Conservation (phyloP, 2,329 filamentous ascomycete genomes). For the Magnaporthiopsis rhizophila region DNA sequence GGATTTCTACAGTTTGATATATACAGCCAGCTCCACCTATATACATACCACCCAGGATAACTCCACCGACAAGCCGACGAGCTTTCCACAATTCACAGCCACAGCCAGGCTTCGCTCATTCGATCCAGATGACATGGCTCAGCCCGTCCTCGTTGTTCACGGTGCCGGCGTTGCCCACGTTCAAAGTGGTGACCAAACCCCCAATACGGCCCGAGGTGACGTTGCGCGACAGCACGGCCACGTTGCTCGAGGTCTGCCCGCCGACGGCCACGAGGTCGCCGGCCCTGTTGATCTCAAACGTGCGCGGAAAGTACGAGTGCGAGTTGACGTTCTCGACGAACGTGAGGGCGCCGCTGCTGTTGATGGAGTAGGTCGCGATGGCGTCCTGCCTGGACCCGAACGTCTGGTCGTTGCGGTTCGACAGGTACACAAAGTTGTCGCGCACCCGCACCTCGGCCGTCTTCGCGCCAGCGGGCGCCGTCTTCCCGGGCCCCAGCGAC, state of each 20-base stretch:
- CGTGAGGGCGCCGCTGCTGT: conserved; percentile 37
- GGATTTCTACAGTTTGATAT: not conserved
- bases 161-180: conserved; percentile 30
- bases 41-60: not conserved
- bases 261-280: conserved; percentile 56
- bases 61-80: not conserved
- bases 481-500: conserved; percentile 34
- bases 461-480: conserved; percentile 37
- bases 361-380: conserved; percentile 42
- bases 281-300: conserved; percentile 51
- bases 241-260: conserved; percentile 50
- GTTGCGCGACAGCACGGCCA: conserved; percentile 51
- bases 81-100: not conserved
- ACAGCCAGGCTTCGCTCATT: conserved; percentile 27
- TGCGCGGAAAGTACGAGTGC: conserved; percentile 52
- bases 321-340: conserved; percentile 48
- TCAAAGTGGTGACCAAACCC: conserved; percentile 30
- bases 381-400: conserved; percentile 49
- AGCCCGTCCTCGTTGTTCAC: conserved; percentile 38
- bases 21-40: not conserved
- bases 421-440: conserved; percentile 49
- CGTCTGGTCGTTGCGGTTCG: conserved; percentile 53
- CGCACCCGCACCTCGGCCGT: conserved; percentile 45
- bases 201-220: conserved; percentile 46
- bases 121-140: conserved; percentile 39